A percentile compares a stretch with the other conserved stretches of the same genome.
Evolutionary conservation across 176 grass and related monocot genomes (phyloP).

Genomic region (Panicum miliaceum): DNA sequence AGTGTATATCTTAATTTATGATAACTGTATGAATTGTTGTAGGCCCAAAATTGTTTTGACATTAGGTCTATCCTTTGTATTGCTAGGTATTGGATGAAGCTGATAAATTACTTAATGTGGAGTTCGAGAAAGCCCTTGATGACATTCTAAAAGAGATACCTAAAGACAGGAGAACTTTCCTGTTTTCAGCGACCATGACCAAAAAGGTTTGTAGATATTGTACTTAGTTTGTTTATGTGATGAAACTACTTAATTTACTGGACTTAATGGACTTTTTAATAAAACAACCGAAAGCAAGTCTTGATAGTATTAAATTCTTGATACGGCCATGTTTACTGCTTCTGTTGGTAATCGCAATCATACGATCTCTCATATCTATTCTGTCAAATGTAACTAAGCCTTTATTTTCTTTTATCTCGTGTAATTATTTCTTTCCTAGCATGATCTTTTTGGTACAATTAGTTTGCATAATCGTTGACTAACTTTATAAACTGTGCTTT

Average conservation of each 20-base stretch:
- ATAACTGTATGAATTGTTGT: background rate
- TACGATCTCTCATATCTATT: background rate
- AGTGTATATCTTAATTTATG: background rate
- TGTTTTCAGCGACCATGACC: conserved; percentile 96
- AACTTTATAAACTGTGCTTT: background rate
- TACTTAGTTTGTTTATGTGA: background rate
- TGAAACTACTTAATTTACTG: background rate
- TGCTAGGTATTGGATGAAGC: conserved; percentile 86
- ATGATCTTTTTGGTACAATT: background rate
- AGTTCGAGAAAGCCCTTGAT: conserved; percentile 94
- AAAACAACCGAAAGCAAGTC: background rate
- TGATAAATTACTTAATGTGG: conserved; percentile 84
- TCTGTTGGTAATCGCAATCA: conserved; percentile 7
- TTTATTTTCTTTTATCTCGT: background rate
- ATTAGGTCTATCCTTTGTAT: conserved; percentile 27
- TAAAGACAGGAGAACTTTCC: conserved; percentile 79
- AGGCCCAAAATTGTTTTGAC: background rate
- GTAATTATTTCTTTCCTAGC: too few species aligned
- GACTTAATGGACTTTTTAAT: background rate
- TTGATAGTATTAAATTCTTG: background rate
- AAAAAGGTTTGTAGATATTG: conserved; percentile 64
- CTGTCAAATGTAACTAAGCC: background rate
- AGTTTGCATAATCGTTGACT: background rate
- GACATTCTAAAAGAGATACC: conserved; percentile 91
- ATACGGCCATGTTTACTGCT: background rate